phyloP scores from a whole-genome alignment of 441 rosid species.

The Eutrema salsugineum region DNA sequence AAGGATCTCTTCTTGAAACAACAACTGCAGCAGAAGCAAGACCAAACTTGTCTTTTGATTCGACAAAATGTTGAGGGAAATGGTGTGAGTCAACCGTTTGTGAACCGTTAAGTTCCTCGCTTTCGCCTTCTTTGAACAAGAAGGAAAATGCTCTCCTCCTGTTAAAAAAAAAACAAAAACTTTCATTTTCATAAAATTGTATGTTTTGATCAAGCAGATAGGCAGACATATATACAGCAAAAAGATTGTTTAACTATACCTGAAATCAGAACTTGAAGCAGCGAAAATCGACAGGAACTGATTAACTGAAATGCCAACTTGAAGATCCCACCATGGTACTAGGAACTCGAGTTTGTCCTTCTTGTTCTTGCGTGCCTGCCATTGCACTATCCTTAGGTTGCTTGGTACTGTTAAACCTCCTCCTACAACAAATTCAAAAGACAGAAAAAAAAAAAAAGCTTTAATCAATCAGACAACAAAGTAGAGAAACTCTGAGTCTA shows the following conservation, averaged over 20 bases:
- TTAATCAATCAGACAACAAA: background rate
- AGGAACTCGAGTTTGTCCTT: conserved; percentile 72
- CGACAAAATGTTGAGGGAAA: conserved; percentile 77
- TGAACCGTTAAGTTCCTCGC: conserved; percentile 62
- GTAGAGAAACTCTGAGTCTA: background rate
- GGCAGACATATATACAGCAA: background rate
- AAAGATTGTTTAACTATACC: conserved; percentile 32
- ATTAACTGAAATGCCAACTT: conserved; percentile 77
- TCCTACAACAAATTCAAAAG: conserved; percentile 40
- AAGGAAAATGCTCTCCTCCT: conserved; percentile 87
- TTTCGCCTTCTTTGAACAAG: conserved; percentile 76
- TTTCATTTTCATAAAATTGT: background rate
- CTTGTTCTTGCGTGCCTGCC: conserved; percentile 90
- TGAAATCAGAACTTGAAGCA: conserved; percentile 82
- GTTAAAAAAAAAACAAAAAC: background rate
- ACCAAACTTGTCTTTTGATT: conserved; percentile 61
- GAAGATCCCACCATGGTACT: conserved; percentile 97
- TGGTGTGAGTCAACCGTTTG: conserved; percentile 76
- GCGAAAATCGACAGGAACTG: conserved; percentile 85
- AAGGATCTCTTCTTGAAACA: conserved; percentile 48
- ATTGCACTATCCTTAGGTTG: conserved; percentile 79
- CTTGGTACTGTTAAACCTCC: conserved; percentile 92
- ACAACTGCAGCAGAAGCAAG: conserved; percentile 88
- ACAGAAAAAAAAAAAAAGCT: background rate
- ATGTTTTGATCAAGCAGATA: background rate